A percentile compares a stretch with the other conserved stretches of the same genome.
Conservation (phyloP, 2,329 filamentous ascomycete genomes). For the Orbilia oligospora region DNA sequence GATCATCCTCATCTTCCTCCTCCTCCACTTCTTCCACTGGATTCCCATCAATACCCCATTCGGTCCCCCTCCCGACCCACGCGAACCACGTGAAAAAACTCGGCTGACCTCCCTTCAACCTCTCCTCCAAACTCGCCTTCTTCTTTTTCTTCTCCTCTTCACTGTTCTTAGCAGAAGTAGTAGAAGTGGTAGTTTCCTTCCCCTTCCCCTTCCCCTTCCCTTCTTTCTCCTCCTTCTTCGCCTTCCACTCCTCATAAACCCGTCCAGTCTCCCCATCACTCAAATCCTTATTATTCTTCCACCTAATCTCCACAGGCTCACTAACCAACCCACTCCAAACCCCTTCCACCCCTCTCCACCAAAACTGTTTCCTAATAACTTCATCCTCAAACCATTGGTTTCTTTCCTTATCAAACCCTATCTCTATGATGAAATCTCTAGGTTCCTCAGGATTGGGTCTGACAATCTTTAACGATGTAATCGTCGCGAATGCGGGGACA, state of each 20-base stretch:
- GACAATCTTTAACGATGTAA: conserved; percentile 77
- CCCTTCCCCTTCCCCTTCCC: conserved; percentile 65
- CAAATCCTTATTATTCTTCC: conserved; percentile 88
- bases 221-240: conserved; percentile 70
- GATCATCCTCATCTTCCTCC: conserved; percentile 72
- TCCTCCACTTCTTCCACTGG: conserved; percentile 72
- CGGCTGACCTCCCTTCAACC: conserved; percentile 68
- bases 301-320: conserved; percentile 88
- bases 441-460: conserved; percentile 74
- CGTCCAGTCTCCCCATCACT: conserved; percentile 84
- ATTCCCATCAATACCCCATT: conserved; percentile 66
- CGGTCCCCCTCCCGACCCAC: conserved; percentile 65
- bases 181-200: too few species aligned
- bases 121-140: conserved; percentile 72
- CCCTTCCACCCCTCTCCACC: conserved; percentile 79
- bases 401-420: conserved; percentile 79
- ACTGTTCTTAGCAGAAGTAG: too few species aligned
- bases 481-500: conserved; percentile 77
- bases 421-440: conserved; percentile 79
- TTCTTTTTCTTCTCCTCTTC: conserved; percentile 70
- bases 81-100: conserved; percentile 64
- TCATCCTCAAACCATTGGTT: conserved; percentile 87
- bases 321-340: conserved; percentile 82
- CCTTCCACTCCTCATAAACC: conserved; percentile 78
- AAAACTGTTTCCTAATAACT: conserved; percentile 91